phyloP scores from a whole-genome alignment of 768 basidiomycete genomes.

The Cystobasidium onofrii region DNA sequence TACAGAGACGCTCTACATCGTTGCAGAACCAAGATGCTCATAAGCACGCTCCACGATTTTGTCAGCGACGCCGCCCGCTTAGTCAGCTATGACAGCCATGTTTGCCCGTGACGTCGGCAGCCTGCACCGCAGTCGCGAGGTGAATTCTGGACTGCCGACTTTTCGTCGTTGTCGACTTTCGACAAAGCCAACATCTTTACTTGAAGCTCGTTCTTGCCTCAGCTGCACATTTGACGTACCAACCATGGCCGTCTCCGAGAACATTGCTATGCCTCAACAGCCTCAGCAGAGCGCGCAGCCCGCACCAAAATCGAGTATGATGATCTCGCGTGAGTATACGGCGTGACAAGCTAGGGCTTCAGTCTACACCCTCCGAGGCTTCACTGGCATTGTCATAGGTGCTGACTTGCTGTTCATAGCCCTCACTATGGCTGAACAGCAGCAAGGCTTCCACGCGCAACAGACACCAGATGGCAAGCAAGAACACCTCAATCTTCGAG shows the following conservation, averaged over 20 bases:
- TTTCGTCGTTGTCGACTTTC: background rate
- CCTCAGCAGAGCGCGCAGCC: constrained; percentile 4
- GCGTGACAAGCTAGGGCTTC: background rate
- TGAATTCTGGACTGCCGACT: background rate
- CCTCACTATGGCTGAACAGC: constrained; percentile 1
- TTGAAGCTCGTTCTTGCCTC: too few species aligned
- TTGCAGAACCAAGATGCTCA: too few species aligned
- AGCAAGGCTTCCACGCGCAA: background rate
- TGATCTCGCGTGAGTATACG: constrained; percentile 2
- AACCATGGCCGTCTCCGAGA: background rate
- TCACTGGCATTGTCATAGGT: background rate
- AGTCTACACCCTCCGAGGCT: too few species aligned
- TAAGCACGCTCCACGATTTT: too few species aligned
- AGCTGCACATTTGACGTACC: background rate
- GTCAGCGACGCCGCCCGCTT: background rate
- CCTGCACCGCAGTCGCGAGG: background rate
- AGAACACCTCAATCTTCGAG: background rate
- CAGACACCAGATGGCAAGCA: constrained; percentile 13
- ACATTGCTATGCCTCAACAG: background rate
- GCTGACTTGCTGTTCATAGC: background rate
- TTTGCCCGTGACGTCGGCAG: background rate
- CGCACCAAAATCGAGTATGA: background rate
- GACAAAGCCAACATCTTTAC: too few species aligned
- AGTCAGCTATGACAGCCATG: background rate
- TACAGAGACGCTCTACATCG: too few species aligned